phyloP scores from a whole-genome alignment of 208 protist genomes.

The Wallacemonas collosoma region DNA sequence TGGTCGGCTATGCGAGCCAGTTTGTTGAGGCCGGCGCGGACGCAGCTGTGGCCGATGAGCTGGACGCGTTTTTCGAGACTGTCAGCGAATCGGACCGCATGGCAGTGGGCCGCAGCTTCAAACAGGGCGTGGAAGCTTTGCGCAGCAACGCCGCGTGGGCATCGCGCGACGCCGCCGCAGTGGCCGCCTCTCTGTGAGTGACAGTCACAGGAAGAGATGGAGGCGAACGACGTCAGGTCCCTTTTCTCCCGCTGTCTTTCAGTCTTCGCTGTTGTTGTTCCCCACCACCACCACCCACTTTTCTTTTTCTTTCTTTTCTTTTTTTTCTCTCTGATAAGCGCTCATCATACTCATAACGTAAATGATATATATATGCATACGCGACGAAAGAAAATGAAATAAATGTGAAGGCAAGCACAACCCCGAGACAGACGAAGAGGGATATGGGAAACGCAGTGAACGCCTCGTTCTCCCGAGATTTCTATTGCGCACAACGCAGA shows the following conservation, averaged over 20 bases:
- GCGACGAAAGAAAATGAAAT: too few species aligned
- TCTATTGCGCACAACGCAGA: too few species aligned
- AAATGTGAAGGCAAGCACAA: too few species aligned
- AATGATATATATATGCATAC: too few species aligned
- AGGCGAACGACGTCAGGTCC: background rate
- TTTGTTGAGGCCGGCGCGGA: conserved; percentile 48
- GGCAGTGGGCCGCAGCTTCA: conserved; percentile 33
- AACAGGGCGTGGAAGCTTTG: conserved; percentile 48
- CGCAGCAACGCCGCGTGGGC: conserved; percentile 46
- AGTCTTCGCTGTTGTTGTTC: background rate
- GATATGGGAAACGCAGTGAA: too few species aligned
- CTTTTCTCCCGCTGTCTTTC: background rate
- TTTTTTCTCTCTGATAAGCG: too few species aligned
- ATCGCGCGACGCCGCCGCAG: conserved; percentile 28
- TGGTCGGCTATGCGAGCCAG: conserved; percentile 52
- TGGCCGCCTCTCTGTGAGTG: conserved; percentile 6
- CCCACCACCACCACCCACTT: too few species aligned
- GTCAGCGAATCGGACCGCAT: conserved; percentile 46
- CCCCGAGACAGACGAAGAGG: too few species aligned
- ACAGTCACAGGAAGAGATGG: background rate
- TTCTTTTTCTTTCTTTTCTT: too few species aligned
- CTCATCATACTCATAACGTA: too few species aligned
- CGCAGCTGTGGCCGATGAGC: conserved; percentile 27
- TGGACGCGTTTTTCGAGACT: conserved; percentile 48
- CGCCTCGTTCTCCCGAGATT: too few species aligned